Evolutionary conservation across 208 protist species (phyloP).

Genomic region (Leishmania martiniquensis): DNA sequence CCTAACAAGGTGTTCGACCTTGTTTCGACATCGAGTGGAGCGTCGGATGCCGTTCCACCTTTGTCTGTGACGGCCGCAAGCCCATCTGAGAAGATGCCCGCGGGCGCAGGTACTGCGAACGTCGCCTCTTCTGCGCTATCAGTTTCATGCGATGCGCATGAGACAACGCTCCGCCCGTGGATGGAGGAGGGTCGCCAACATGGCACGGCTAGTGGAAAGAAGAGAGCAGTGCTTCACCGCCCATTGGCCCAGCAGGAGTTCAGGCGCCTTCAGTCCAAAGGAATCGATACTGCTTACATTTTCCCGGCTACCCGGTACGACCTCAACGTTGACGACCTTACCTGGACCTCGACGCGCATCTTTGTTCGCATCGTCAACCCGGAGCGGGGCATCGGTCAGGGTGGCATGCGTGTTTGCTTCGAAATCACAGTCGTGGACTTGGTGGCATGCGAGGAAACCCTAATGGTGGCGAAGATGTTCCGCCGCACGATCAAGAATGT

Average conservation of each 20-base stretch:
- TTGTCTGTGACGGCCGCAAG: not conserved
- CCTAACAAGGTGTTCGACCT: conserved; percentile 16
- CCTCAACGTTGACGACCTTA: conserved; percentile 40
- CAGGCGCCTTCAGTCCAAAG: conserved; percentile 6
- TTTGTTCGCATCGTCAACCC: conserved; percentile 54
- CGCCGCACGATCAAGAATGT: conserved; percentile 59
- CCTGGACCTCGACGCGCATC: conserved; percentile 36
- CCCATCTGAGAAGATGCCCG: not conserved
- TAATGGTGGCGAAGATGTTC: conserved; percentile 78
- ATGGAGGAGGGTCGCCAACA: not conserved
- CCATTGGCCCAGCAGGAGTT: conserved; percentile 15
- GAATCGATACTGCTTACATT: conserved; percentile 33
- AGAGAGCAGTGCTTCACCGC: not conserved
- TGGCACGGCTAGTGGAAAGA: not conserved
- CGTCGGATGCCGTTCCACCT: not conserved
- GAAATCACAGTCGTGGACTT: conserved; percentile 65
- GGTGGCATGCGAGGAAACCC: conserved; percentile 38
- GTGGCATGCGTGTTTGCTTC: conserved; percentile 81
- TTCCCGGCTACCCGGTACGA: conserved; percentile 58
- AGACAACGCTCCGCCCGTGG: conserved; percentile 20
- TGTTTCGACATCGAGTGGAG: not conserved
- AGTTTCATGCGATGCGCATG: not conserved
- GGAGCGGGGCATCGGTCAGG: conserved; percentile 44
- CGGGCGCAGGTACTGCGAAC: not conserved
- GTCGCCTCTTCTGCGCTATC: not conserved